These are phyloP conservation scores for Elongisporangium undulatum DNA, from an alignment of 352 stramenopile species.

Conservation along the genomic window DNA sequence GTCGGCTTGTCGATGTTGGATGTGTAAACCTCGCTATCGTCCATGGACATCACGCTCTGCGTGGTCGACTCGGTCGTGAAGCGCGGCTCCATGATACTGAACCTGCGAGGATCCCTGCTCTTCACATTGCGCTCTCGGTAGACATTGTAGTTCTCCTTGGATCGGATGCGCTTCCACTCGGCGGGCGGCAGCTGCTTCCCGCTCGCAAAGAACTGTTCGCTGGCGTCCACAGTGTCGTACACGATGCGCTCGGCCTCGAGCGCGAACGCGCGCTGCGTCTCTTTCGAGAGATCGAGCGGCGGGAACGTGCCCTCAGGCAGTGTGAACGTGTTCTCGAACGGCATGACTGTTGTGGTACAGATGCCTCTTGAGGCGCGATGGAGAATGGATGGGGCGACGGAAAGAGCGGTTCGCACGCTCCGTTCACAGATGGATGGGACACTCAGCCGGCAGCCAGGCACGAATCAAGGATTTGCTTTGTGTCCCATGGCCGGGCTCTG, in stretches of 20 bases:
- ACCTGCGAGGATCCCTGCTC: not conserved
- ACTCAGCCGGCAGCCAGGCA: not conserved
- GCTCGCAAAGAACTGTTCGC: constrained; percentile 28
- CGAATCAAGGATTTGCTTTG: not conserved
- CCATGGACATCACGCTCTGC: not conserved
- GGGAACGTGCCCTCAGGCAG: constrained; percentile 32
- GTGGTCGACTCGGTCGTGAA: not conserved
- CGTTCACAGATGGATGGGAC: not conserved
- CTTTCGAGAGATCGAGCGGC: constrained; percentile 18
- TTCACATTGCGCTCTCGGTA: constrained; percentile 16
- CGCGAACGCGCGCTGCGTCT: constrained; percentile 17
- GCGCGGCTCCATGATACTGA: not conserved
- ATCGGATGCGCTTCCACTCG: constrained; percentile 30
- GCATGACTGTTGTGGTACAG: not conserved
- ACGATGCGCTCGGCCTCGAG: constrained; percentile 36
- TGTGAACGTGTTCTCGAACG: constrained; percentile 14
- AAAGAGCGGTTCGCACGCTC: not conserved
- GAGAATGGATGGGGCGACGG: too few species aligned
- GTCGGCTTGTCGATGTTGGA: constrained; percentile 5
- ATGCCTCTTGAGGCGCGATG: not conserved
- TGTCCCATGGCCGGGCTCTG: not conserved
- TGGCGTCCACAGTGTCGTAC: constrained; percentile 32
- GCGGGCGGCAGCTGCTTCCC: constrained; percentile 16
- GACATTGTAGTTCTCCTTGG: constrained; percentile 32
- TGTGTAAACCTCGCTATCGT: not conserved